A percentile compares a stretch with the other conserved stretches of the same genome.
Conservation (phyloP, 2,329 filamentous ascomycete species). For the Ramularia collo-cygni region DNA sequence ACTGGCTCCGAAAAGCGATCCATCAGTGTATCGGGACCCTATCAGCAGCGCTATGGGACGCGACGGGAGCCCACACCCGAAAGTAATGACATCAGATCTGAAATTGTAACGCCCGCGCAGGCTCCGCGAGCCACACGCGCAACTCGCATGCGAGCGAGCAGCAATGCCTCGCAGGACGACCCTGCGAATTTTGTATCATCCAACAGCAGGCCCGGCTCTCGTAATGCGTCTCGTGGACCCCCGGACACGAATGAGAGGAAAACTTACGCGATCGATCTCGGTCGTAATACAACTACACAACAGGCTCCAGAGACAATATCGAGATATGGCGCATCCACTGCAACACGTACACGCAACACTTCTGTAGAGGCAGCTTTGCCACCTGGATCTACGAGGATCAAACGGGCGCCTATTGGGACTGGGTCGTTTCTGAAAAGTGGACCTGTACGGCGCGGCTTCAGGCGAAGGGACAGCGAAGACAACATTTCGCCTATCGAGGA, state of each 20-base stretch:
- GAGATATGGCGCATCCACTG: constrained; percentile 37
- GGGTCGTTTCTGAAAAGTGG: constrained; percentile 69
- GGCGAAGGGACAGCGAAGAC: constrained; percentile 51
- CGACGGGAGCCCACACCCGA: constrained; percentile 30
- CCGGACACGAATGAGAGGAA: constrained; percentile 16
- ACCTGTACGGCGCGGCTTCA: constrained; percentile 64
- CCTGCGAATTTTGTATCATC: constrained; percentile 19
- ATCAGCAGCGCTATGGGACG: constrained; percentile 21
- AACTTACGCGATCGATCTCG: constrained; percentile 19
- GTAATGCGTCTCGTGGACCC: constrained; percentile 16
- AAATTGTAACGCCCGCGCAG: constrained; percentile 33
- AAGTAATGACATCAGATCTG: constrained; percentile 16
- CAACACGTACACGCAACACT: constrained; percentile 42
- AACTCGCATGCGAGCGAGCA: constrained; percentile 25
- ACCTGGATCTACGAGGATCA: constrained; percentile 70
- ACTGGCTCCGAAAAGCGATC: constrained; percentile 28
- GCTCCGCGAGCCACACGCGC: constrained; percentile 25
- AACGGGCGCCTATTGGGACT: constrained; percentile 66
- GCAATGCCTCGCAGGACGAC: constrained; percentile 31
- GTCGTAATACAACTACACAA: constrained; percentile 32
- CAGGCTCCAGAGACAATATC: constrained; percentile 44
- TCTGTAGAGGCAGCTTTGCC: constrained; percentile 57
- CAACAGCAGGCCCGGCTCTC: constrained; percentile 27
- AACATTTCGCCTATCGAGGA: constrained; percentile 36
- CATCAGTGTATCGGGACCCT: constrained; percentile 28